Base-by-base conservation (phyloP, 2,329 filamentous ascomycete species). In the Monilinia fructicola region DNA sequence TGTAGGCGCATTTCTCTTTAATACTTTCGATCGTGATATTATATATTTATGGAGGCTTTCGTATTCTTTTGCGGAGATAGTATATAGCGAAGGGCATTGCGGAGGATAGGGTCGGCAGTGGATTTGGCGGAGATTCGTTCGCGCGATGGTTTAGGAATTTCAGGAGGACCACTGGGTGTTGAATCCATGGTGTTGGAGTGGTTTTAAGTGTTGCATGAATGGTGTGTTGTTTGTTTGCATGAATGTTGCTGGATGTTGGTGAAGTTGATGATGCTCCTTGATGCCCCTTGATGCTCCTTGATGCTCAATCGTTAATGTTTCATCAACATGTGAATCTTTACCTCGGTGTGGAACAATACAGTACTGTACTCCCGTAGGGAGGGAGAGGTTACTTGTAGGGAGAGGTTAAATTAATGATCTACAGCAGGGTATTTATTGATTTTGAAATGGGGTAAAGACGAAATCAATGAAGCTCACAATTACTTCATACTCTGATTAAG, bases 21-120 rank as follows among this genome's bases (percentile, higher is more conserved):
- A 78, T 9, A 84, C 76, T 63, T 82, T 82, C 54, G 91, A 89
- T 56, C 89, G 87, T 68, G 91, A 92, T 61, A 95, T 83, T 64
- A 96, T 84, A 75, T 93, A 93, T 74, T 90, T 89, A 78, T 97
- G 92, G 23, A 97, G 85, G 1, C 89, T 81, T 71, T 91, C 89
- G 78, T 97, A 97, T 78, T 97, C 93, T 77, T 89, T 87, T 53
- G 92, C 88, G 9, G 87, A 90, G 76, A 93, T 92, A 67, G 91
- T 95, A 79, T 95, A 79, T 97, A 93, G 71, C 93, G 89, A 67
- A 97, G 83, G 54, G 92, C 89, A 78, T 95, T 96, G 78, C 91
- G 91, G 66, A 96, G 83, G 69, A 96, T 84, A 6, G 91, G 90
- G 71, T 94, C 90, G 67, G 78, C 77, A 48, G 78, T 77, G 44